These are phyloP conservation scores for Penicillium oxalicum DNA, from an alignment of 2,329 filamentous ascomycete genomes.

Conservation along the genomic window DNA sequence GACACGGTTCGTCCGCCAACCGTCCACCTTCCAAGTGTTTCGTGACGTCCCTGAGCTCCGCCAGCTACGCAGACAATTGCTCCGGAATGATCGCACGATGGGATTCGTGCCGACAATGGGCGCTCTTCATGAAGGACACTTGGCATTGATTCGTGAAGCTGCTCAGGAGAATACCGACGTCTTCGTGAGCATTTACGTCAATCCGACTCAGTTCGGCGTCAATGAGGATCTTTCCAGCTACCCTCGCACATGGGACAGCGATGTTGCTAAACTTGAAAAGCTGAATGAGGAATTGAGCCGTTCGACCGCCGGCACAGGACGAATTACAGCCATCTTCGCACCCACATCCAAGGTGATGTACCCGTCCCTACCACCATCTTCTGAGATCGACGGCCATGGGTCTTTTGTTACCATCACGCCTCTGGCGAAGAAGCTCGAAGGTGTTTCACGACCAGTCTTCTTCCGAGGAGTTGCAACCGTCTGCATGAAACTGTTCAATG, in stretches of 20 bases:
- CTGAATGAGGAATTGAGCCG: slow-evolving; percentile 69
- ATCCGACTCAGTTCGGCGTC: slow-evolving; percentile 90
- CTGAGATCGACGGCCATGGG: slow-evolving; percentile 69
- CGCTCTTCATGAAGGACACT: slow-evolving; percentile 85
- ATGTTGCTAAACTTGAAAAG: slow-evolving; percentile 59
- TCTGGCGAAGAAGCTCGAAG: slow-evolving; percentile 73
- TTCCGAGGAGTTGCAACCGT: slow-evolving; percentile 95
- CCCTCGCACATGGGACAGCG: slow-evolving; percentile 79
- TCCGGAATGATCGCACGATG: slow-evolving; percentile 63
- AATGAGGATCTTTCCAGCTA: slow-evolving; percentile 85
- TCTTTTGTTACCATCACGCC: slow-evolving; percentile 91
- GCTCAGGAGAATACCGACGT: slow-evolving; percentile 79
- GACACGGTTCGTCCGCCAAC: slow-evolving; percentile 15
- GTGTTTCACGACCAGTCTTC: slow-evolving; percentile 80
- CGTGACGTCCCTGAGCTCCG: slow-evolving; percentile 69
- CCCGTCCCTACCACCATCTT: slow-evolving; percentile 67
- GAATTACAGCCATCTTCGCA: slow-evolving; percentile 77
- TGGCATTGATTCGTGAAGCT: slow-evolving; percentile 77
- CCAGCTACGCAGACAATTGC: slow-evolving; percentile 60
- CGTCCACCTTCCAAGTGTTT: slow-evolving; percentile 51
- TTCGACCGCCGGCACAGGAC: slow-evolving; percentile 49
- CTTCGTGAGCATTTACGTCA: slow-evolving; percentile 89
- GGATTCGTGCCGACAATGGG: slow-evolving; percentile 97
- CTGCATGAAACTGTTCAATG: slow-evolving; percentile 89
- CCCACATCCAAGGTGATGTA: slow-evolving; percentile 83